These are phyloP conservation scores for Fusarium sp. DNA, from an alignment of 2,329 filamentous ascomycete genomes.

Conservation along the genomic window DNA sequence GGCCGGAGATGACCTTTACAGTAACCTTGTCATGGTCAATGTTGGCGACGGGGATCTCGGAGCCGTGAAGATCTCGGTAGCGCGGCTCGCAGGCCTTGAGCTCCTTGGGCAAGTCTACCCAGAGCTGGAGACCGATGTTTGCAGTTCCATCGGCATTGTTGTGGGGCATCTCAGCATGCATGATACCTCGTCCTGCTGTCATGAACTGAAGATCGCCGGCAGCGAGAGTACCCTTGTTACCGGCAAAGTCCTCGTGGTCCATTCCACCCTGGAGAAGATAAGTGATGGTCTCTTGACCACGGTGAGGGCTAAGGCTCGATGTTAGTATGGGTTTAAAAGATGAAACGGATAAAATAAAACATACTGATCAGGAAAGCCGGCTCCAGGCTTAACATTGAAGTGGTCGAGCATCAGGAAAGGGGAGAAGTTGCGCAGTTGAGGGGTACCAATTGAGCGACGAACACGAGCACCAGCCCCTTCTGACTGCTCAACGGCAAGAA, in stretches of 20 bases:
- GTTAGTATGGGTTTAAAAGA: neutral
- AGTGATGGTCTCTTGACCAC: constrained; percentile 88
- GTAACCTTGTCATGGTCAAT: constrained; percentile 78
- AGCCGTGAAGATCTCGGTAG: constrained; percentile 84
- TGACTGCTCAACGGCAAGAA: constrained; percentile 84
- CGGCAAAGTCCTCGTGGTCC: constrained; percentile 93
- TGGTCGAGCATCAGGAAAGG: constrained; percentile 98
- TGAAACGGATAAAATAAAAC: constrained; percentile 22
- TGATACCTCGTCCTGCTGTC: constrained; percentile 90
- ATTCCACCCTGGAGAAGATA: constrained; percentile 88
- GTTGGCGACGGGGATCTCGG: constrained; percentile 81
- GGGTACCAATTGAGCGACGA: constrained; percentile 86
- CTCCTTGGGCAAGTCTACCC: constrained; percentile 87
- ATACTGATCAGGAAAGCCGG: constrained; percentile 88
- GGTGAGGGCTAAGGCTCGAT: constrained; percentile 58
- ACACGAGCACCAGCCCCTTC: constrained; percentile 91
- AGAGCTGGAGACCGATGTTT: constrained; percentile 91
- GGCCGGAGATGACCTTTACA: constrained; percentile 91
- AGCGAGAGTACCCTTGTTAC: constrained; percentile 83
- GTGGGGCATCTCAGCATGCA: constrained; percentile 95
- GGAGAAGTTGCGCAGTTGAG: constrained; percentile 83
- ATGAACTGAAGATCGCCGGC: constrained; percentile 97
- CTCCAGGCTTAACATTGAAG: constrained; percentile 81
- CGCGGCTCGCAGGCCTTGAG: constrained; percentile 91
- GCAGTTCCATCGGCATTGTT: constrained; percentile 78